Percentiles rank a stretch among this genome's conserved stretches.
phyloP scores from a whole-genome alignment of 306 rosid genomes.

The Dryas drummondii region DNA sequence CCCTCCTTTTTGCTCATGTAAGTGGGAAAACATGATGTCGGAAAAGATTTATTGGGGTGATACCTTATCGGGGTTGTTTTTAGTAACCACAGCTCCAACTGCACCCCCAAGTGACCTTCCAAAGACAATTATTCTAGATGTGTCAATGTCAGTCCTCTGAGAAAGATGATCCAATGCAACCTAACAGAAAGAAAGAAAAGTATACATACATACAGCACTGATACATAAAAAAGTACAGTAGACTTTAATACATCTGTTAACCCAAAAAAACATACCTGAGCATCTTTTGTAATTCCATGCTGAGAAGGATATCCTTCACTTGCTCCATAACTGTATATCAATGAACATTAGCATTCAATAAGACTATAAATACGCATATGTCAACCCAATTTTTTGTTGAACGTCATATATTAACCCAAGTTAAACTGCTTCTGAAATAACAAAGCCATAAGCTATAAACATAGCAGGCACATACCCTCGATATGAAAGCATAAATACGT shows the following conservation, averaged over 20 bases:
- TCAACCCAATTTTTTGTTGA: not conserved
- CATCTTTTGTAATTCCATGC: conserved; percentile 85
- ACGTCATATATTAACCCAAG: conserved; percentile 7
- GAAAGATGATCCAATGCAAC: conserved; percentile 98
- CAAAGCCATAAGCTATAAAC: not conserved
- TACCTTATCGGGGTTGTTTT: conserved; percentile 95
- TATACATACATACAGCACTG: conserved; percentile 1
- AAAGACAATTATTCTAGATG: conserved; percentile 84
- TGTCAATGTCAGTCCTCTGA: conserved; percentile 88
- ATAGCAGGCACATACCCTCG: conserved; percentile 64
- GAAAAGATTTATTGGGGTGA: conserved; percentile 2
- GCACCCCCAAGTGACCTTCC: conserved; percentile 99
- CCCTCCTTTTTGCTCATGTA: not conserved
- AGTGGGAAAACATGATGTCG: conserved; percentile 1
- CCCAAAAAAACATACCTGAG: conserved; percentile 63
- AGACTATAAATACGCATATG: not conserved
- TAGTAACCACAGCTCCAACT: conserved; percentile 87
- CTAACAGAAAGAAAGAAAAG: conserved; percentile 40
- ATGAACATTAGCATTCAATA: conserved; percentile 25
- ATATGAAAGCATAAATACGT: conserved; percentile 94
- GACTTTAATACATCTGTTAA: conserved; percentile 13
- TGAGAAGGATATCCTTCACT: conserved; percentile 99
- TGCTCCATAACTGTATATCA: conserved; percentile 76
- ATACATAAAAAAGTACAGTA: not conserved
- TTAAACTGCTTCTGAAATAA: conserved; percentile 8